Evolutionary conservation across 768 basidiomycete genomes (phyloP), one percentile per base, ranked within the genome.

Genomic region (Trametes sanguinea): DNA sequence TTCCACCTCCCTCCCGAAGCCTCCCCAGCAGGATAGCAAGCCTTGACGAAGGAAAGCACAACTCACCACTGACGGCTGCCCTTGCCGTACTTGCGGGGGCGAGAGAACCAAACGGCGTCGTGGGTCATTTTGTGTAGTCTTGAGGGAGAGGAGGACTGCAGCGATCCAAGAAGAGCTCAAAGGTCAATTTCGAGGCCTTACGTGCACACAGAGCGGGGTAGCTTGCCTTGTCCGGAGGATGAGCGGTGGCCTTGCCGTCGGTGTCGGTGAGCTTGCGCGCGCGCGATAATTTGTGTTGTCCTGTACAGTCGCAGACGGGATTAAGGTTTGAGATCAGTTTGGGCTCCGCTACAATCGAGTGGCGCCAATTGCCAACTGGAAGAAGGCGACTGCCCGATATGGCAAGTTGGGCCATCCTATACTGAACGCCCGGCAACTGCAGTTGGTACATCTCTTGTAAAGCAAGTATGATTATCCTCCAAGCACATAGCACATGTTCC

Each of bases 91-190:
- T 92, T 96, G 77, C 94, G 86, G 65, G 95, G 95, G 73, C 91
- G 92, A 77, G 92, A 94, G 80, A 94, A 95, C 94, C 95, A 97
- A 80, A 97, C 88, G 72, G 94, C 89, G 84, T 95, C 92, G 92
- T 96, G 95, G 73, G 95, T 95, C 95, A 96, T 94, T 80, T 84
- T 88, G 62, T 52, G 22, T 40, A 60, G 57, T 62, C 63, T 69
- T 68, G 68, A 65, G 66, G 68, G 48, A n/a, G 14, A 54, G 55
- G 50, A 45, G 60, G 59, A 45, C 62, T 64, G 17, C 48, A 17
- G 22, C 45, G 50, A 32, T 14, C 27, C 16, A 29, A 37, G 45
- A 6, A 9, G 22, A 40, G 44, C 9, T 32, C n/a, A 29, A 42
- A 42, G 8, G 46, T 60, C 22, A 54, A 30, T 42, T 42, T 7